Evolutionary conservation across 345 rosid genomes (phyloP), one percentile per base, ranked within the genome.

Genomic region (Camelina laxa): DNA sequence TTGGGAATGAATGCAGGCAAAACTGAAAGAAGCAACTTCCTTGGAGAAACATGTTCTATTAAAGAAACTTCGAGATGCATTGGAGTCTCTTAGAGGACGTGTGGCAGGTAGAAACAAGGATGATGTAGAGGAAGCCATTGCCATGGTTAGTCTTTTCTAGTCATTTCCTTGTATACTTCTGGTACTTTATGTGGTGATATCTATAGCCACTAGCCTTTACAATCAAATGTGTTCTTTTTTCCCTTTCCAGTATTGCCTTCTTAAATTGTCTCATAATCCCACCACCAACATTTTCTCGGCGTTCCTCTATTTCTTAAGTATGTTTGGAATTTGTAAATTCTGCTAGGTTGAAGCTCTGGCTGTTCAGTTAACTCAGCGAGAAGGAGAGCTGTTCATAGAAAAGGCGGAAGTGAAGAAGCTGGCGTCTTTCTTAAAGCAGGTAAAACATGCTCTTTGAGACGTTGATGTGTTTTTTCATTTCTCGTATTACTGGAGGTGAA

Each of bases 331-430:
- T 50, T 80, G 11, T 83, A 57, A 57, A 69, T 55, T 84, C 48
- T 78, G 75, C 63, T 81, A 96, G 99, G 99, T 96, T 50, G 99
- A 92, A 82, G 97, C 97, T 74, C 80, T 96, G 70, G 98, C 97
- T 41, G 93, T 96, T 80, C 97, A 96, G 73, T 82, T 96, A 80
- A 89, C 96, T 72, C 88, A 91, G 80, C 91, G 96, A 82, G 99
- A 96, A 85, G 97, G 99, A 80, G 98, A 92, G 80, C 72, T 92
- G 79, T 82, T 89, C 70, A 96, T 88, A 74, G 97, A 96, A 75
- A 96, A 96, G 77, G 73, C 95, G 11, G 98, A 96, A 91, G 98
- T 92, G 76, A 96, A 96, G 89, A 91, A 83, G 84, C 83, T 96
- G 38, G 95, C 97, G n/a, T 78, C 72, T 76, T 92, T 96, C 75